phyloP scores from a whole-genome alignment of 164 flowering plant species.

The Kingdonia uniflora region DNA sequence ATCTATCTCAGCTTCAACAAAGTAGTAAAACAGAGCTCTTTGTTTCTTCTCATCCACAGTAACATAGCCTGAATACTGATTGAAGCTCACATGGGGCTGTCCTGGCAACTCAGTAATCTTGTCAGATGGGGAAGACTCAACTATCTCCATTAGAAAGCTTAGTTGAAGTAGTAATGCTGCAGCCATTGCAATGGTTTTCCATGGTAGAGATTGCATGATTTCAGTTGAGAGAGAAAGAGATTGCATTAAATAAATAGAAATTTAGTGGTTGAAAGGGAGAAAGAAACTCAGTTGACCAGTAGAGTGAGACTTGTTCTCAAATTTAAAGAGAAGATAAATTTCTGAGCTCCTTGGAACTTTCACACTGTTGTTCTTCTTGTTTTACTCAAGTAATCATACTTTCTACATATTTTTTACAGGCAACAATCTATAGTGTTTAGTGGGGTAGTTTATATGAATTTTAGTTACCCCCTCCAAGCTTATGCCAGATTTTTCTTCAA shows the following conservation, averaged over 20 bases:
- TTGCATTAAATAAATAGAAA: background rate
- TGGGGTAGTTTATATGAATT: too few relatives aligned
- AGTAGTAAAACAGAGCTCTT: constrained; percentile 80
- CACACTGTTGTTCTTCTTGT: too few relatives aligned
- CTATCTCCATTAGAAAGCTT: constrained; percentile 8
- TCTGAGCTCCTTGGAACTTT: background rate
- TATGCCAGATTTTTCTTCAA: too few relatives aligned
- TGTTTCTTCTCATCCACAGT: constrained; percentile 54
- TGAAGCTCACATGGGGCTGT: constrained; percentile 46
- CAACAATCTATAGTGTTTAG: too few relatives aligned
- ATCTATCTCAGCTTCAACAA: constrained; percentile 46
- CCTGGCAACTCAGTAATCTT: constrained; percentile 51
- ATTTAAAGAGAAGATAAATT: constrained; percentile 17
- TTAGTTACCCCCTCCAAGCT: too few relatives aligned
- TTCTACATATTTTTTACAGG: too few relatives aligned
- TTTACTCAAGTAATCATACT: too few relatives aligned
- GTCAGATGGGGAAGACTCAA: constrained; percentile 19
- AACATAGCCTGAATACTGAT: constrained; percentile 68
- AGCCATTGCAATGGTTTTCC: constrained; percentile 19
- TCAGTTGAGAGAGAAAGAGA: background rate
- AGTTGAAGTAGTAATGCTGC: constrained; percentile 11
- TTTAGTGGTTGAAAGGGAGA: background rate
- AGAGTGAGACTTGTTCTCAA: too few relatives aligned
- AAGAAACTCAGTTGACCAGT: background rate
- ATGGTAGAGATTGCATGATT: constrained; percentile 15